Evolutionary conservation across 176 grass and related monocot genomes (phyloP), one percentile per base, ranked within the genome.

Genomic region (Zoysia japonica): DNA sequence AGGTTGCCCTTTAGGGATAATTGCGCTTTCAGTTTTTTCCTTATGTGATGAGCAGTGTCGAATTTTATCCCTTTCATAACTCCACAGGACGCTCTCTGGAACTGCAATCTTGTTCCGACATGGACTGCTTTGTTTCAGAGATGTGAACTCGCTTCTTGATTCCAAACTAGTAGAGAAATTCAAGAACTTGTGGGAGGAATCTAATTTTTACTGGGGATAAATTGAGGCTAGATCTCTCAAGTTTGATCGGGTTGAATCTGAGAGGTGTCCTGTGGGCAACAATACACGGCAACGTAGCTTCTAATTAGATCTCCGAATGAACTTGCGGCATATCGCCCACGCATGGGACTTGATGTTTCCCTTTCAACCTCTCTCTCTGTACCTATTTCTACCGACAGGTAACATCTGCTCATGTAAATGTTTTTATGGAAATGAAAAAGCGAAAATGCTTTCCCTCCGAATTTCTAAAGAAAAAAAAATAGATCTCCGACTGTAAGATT

Each of bases 151-250:
- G 0, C 87, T 97, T 28, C 71, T 89, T 65, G 89, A 94, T 88
- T 88, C 91, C 19, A 97, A 92, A 77, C 84, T 92, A 28, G 28
- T 28, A 68, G 94, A 97, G 83, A 97, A 97, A 81, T 91, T 84
- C 67, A 97, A 97, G 54, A 97, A 97, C 44, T 84, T 97, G 73
- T 83, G 94, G 91, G 89, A 97, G 68, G 87, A 90, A 82, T 84
- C 89, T 61, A 3, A 8, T 13, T 97, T 92, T 70, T 92, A 87
- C 57, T 97, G 91, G 94, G 74, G 65, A 56, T 87, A 97, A 78
- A 97, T 92, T 70, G 78, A 65, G n/a, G 72, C 82, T n/a, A 91
- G 87, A 74, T 88, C 94, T 68, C 82, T 87, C 70, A 97, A 87
- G 68, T 94, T 97, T 57, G 85, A 92, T 64, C 90, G 91, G 49